Percentiles rank a stretch among this genome's conserved stretches.
Evolutionary conservation across 345 rosid genomes (phyloP).

Genomic region (Bruguiera sexangula): DNA sequence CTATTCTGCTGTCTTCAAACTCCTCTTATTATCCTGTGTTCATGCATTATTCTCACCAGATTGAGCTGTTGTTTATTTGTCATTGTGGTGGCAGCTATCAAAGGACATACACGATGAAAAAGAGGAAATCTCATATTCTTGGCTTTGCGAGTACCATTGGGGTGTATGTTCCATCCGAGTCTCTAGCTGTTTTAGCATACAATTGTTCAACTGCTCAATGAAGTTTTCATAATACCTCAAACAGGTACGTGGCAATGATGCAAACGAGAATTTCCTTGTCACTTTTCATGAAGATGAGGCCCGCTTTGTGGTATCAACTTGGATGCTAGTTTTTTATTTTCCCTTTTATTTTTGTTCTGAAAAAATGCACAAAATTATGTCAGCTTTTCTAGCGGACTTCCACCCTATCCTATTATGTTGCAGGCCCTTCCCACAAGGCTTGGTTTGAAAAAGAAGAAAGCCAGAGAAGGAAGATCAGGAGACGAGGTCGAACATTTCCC

Average conservation of each 20-base stretch:
- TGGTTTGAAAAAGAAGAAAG: conserved; percentile 74
- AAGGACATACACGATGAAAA: conserved; percentile 74
- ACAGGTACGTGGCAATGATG: conserved; percentile 71
- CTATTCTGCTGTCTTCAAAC: neutral
- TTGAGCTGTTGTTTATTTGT: neutral
- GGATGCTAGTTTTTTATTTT: conserved; percentile 7
- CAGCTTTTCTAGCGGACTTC: neutral
- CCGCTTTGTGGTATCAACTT: conserved; percentile 65
- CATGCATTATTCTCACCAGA: neutral
- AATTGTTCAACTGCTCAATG: conserved; percentile 5
- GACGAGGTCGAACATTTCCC: conserved; percentile 93
- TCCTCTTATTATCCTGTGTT: neutral
- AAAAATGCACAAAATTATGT: neutral
- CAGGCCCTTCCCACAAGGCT: conserved; percentile 94
- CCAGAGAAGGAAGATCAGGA: conserved; percentile 72
- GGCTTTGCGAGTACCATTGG: conserved; percentile 94
- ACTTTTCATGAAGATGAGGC: conserved; percentile 72
- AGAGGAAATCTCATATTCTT: conserved; percentile 75
- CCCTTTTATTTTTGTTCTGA: neutral
- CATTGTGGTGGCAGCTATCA: conserved; percentile 47
- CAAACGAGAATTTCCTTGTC: conserved; percentile 72
- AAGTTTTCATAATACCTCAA: conserved; percentile 9
- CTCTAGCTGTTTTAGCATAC: conserved; percentile 3
- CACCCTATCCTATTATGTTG: conserved; percentile 14
- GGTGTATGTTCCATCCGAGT: conserved; percentile 54